A percentile compares a stretch with the other conserved stretches of the same genome.
phyloP scores from a whole-genome alignment of 164 flowering plant genomes.

The Nymphaea thermarum region DNA sequence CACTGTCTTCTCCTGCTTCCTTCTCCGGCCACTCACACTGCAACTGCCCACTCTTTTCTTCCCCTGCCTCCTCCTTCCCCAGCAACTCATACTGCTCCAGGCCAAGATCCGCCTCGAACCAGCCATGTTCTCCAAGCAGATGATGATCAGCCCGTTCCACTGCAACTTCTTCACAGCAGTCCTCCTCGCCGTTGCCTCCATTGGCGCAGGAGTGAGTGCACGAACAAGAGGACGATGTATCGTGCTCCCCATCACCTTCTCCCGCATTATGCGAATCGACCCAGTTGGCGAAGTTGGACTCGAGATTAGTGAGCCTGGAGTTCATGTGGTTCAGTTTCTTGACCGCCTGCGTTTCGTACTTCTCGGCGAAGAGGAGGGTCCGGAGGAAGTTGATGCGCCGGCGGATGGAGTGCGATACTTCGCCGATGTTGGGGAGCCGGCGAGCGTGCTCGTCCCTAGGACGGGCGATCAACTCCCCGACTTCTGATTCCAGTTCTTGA shows the following conservation, averaged over 20 bases:
- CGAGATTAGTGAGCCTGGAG: background rate
- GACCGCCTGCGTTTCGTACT: background rate
- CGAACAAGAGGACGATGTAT: background rate
- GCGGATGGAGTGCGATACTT: background rate
- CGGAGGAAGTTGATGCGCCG: background rate
- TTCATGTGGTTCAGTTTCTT: background rate
- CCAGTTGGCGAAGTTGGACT: background rate
- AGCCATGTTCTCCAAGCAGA: no score
- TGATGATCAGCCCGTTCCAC: no score
- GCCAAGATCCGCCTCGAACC: background rate
- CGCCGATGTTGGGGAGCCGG: background rate
- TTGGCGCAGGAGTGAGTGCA: background rate
- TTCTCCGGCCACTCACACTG: background rate
- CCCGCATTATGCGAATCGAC: background rate
- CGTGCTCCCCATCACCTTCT: background rate
- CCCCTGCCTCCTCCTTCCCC: background rate
- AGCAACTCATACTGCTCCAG: background rate
- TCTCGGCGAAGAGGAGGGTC: no score
- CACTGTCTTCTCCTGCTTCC: background rate
- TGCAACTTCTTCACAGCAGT: no score
- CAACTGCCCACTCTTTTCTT: no score
- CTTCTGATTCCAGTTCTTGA: background rate
- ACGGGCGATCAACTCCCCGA: no score
- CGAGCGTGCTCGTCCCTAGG: background rate
- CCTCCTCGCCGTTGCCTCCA: background rate